A percentile compares a stretch with the other conserved stretches of the same genome.
Conservation (phyloP, 75 land plant species). For the Gnetum montanum region DNA sequence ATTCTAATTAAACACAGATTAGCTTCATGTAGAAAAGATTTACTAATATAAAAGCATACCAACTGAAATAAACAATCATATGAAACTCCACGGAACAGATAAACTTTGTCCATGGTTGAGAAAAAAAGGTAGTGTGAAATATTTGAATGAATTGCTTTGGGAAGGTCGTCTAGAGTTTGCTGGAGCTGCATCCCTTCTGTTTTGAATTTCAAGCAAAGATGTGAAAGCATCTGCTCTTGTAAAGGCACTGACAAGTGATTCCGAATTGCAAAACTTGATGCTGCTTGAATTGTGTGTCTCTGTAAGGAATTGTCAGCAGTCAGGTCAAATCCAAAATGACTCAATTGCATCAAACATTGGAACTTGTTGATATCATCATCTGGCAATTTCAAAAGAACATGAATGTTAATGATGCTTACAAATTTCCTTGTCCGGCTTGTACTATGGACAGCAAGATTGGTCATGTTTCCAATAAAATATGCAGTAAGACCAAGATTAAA, state of each 20-base stretch:
- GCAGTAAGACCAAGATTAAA: constrained; percentile 50
- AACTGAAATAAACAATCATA: constrained; percentile 35
- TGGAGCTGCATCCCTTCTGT: constrained; percentile 44
- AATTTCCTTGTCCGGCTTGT: constrained; percentile 38
- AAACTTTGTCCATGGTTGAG: constrained; percentile 20
- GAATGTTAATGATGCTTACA: constrained; percentile 20
- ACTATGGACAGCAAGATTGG: constrained; percentile 42
- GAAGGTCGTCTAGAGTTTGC: constrained; percentile 39
- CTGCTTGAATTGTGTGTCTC: constrained; percentile 58
- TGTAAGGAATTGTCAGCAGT: constrained; percentile 13
- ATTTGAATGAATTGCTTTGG: constrained; percentile 46
- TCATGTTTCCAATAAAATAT: constrained; percentile 66
- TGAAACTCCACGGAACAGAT: constrained; percentile 29
- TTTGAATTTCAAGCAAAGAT: constrained; percentile 44
- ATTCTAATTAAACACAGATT: too few species aligned
- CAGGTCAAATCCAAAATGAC: not conserved
- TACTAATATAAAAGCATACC: too few species aligned
- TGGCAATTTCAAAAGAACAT: too few species aligned
- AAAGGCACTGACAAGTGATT: constrained; percentile 41
- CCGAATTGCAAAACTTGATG: constrained; percentile 34
- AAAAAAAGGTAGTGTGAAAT: constrained; percentile 36
- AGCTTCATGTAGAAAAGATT: too few species aligned
- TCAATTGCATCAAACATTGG: not conserved
- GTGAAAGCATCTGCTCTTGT: constrained; percentile 56
- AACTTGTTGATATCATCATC: too few species aligned